Evolutionary conservation across 257 asterid species (phyloP).

Genomic region (Buddleja alternifolia): DNA sequence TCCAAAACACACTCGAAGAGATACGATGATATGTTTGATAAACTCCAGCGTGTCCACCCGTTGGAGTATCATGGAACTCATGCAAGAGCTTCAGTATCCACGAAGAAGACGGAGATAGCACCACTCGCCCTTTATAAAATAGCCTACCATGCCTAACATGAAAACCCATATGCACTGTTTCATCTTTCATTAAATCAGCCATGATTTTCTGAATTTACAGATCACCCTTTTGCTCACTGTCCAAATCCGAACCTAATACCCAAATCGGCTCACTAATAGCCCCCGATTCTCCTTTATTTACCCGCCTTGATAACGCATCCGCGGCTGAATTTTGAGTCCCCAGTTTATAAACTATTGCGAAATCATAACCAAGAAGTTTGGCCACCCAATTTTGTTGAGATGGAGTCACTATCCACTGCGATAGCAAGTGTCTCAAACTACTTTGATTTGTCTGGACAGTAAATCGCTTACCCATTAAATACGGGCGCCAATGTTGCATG

Average conservation of each 20-base stretch:
- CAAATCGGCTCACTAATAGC: neutral
- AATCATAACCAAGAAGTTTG: neutral
- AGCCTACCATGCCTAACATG: too few species aligned
- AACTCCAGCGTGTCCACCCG: neutral
- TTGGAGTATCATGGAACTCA: neutral
- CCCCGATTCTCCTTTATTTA: too few species aligned
- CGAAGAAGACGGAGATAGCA: too few species aligned
- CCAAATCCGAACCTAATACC: too few species aligned
- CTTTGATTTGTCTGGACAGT: neutral
- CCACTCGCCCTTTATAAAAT: too few species aligned
- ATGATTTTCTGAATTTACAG: too few species aligned
- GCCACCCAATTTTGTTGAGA: slow-evolving; percentile 6
- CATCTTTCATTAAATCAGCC: too few species aligned
- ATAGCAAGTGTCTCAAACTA: too few species aligned
- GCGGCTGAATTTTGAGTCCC: neutral
- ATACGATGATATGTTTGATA: neutral
- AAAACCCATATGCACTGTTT: too few species aligned
- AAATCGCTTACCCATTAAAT: neutral
- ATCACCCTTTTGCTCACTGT: too few species aligned
- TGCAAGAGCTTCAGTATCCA: neutral
- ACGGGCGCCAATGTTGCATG: neutral
- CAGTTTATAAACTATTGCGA: neutral
- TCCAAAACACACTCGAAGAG: neutral
- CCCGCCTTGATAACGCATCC: neutral
- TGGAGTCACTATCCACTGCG: neutral